Evolutionary conservation across 2,329 filamentous ascomycete species (phyloP), one percentile per base, ranked within the genome.

Genomic region (Colletotrichum sublineola): DNA sequence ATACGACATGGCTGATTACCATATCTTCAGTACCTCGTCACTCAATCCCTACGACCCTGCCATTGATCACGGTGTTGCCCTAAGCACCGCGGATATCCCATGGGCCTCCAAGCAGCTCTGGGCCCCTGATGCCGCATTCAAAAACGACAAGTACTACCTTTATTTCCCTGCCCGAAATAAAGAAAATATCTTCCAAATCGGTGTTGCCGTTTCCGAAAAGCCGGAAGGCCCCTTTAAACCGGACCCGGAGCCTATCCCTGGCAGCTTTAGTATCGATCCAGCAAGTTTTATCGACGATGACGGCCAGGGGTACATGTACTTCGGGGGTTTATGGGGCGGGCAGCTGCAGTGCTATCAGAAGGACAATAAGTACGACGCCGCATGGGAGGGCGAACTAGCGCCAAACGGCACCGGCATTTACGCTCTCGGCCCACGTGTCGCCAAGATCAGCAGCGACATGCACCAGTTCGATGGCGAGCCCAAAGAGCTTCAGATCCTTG

Each of bases 1-100:
- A 80, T 95, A 94, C 80, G 93, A 94, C 84, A 95, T 95, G 93
- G 87, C 84, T 68, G 93, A 95, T 84, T 95, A 95, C 86, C 93
- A 95, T 81, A 93, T 95, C 80, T 91, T 95, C 81, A 91, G 88
- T 75, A 83, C 82, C 36, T 76, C 80, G 14, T 84, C 83, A 40
- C 81, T 89, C 70, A 86, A 89, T 67, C 84, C 86, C 1, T 83
- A 89, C 31, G 86, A 86, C 72, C 84, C 85, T n/a, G 91, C 94
- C 2, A 90, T 86, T 24, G 93, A 95, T 83, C 93, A 95, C 82
- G 93, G 93, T 77, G 85, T 93, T 60, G 92, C 88, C 18, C 87
- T 96, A 48, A 86, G 85, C 66, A 84, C 87, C 55, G 85, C 88
- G 62, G 90, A 94, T 77, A 85, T 95, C 42, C 92, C 92, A 38